phyloP scores from a whole-genome alignment of 2,329 filamentous ascomycete species.

The Verticillium dahliae region DNA sequence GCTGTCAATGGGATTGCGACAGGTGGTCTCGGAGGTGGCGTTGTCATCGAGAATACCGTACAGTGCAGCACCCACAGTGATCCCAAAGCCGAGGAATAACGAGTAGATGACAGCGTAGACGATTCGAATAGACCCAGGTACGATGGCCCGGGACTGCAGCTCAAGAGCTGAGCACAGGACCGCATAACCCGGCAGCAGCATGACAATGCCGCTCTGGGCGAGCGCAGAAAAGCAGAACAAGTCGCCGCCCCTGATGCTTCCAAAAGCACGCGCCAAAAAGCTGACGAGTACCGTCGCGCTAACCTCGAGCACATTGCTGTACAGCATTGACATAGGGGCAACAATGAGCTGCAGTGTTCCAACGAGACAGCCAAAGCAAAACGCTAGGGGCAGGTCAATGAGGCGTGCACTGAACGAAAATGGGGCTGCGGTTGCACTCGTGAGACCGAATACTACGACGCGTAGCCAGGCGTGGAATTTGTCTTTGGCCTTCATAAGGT shows the following conservation, averaged over 20 bases:
- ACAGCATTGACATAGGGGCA: constrained; percentile 61
- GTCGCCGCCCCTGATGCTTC: constrained; percentile 43
- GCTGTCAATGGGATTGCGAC: constrained; percentile 34
- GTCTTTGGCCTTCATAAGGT: constrained; percentile 44
- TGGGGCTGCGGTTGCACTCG: constrained; percentile 64
- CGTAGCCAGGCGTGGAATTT: constrained; percentile 46
- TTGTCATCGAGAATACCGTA: constrained; percentile 54
- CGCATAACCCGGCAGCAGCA: constrained; percentile 60
- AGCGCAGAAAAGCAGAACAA: constrained; percentile 62
- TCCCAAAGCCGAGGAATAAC: constrained; percentile 65
- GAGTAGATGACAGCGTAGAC: constrained; percentile 72
- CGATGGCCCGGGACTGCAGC: constrained; percentile 61
- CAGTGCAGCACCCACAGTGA: constrained; percentile 59
- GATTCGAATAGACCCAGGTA: constrained; percentile 66
- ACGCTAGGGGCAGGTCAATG: constrained; percentile 67
- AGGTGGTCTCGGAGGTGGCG: constrained; percentile 37
- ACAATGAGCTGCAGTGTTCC: constrained; percentile 65
- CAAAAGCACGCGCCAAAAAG: constrained; percentile 56
- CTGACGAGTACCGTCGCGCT: constrained; percentile 54
- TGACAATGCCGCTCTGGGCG: constrained; percentile 57
- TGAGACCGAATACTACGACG: constrained; percentile 65
- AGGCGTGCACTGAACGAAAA: constrained; percentile 68
- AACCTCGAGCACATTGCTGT: constrained; percentile 61
- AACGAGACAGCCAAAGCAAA: constrained; percentile 63
- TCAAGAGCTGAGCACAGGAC: constrained; percentile 47